These are phyloP conservation scores for Candida gigantensis DNA, from an alignment of 1,139 yeast species.

Conservation along the genomic window DNA sequence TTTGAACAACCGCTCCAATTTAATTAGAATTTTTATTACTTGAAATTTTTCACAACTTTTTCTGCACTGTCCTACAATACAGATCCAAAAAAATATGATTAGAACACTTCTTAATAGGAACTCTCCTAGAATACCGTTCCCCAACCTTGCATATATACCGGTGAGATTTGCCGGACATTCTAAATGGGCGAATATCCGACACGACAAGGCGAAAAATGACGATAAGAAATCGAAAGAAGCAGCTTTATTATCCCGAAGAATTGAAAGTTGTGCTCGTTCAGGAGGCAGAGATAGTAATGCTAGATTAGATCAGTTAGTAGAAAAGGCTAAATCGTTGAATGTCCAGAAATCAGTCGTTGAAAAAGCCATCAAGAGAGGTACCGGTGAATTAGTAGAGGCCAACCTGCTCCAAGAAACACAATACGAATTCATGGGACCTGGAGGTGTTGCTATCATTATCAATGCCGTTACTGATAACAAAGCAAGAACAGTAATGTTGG, in stretches of 20 bases:
- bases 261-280: constrained; percentile 67
- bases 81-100: too few species aligned
- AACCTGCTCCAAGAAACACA: constrained; percentile 39
- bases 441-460: constrained; percentile 81
- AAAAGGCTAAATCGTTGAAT: constrained; percentile 74
- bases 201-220: constrained; percentile 92
- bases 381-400: constrained; percentile 51
- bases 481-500: constrained; percentile 73
- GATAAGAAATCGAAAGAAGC: constrained; percentile 71
- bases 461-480: constrained; percentile 90
- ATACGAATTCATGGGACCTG: constrained; percentile 95
- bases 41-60: too few species aligned
- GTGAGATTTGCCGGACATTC: constrained; percentile 67
- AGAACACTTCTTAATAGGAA: not conserved
- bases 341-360: constrained; percentile 86
- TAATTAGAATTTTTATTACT: too few species aligned
- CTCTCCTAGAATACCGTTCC: not conserved
- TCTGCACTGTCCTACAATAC: too few species aligned
- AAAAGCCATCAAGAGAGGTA: constrained; percentile 81
- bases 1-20: too few species aligned
- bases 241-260: constrained; percentile 70
- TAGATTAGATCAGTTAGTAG: constrained; percentile 71
- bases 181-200: constrained; percentile 94
- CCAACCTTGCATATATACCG: not conserved
- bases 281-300: constrained; percentile 65